Evolutionary conservation across 768 basidiomycete genomes (phyloP).

Genomic region (Pleurotus pulmonarius): DNA sequence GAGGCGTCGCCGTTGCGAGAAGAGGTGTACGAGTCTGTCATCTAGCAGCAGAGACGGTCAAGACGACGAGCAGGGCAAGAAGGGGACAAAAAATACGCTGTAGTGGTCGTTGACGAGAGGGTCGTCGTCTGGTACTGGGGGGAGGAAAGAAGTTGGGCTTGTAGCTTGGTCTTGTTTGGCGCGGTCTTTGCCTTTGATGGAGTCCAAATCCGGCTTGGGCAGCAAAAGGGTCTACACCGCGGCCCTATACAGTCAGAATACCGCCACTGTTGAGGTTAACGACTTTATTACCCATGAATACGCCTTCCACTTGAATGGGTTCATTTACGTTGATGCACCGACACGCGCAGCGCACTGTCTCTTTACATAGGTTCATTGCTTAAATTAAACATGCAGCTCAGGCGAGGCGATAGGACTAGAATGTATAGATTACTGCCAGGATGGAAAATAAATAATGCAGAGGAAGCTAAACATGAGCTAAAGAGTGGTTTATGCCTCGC

Average conservation of each 20-base stretch:
- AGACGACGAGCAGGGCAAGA: conserved; percentile 23
- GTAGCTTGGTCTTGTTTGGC: conserved; percentile 46
- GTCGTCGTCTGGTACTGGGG: conserved; percentile 42
- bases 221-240: conserved; percentile 35
- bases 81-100: conserved; percentile 34
- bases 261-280: neutral
- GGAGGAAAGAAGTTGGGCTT: conserved; percentile 49
- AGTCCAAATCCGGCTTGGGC: conserved; percentile 47
- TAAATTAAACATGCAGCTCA: neutral
- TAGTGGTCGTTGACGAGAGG: conserved; percentile 18
- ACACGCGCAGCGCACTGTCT: neutral
- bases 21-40: conserved; percentile 75
- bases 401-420: neutral
- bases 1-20: conserved; percentile 58
- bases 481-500: neutral
- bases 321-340: conserved; percentile 16
- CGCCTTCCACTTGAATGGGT: conserved; percentile 10
- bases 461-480: neutral
- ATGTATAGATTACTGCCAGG: neutral
- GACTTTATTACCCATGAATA: conserved; percentile 26
- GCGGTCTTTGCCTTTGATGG: conserved; percentile 20
- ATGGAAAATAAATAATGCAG: neutral
- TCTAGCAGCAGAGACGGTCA: conserved; percentile 35
- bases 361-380: neutral
- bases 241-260: conserved; percentile 1